phyloP scores from a whole-genome alignment of 2,329 filamentous ascomycete genomes.

The Cladosporium sp. region DNA sequence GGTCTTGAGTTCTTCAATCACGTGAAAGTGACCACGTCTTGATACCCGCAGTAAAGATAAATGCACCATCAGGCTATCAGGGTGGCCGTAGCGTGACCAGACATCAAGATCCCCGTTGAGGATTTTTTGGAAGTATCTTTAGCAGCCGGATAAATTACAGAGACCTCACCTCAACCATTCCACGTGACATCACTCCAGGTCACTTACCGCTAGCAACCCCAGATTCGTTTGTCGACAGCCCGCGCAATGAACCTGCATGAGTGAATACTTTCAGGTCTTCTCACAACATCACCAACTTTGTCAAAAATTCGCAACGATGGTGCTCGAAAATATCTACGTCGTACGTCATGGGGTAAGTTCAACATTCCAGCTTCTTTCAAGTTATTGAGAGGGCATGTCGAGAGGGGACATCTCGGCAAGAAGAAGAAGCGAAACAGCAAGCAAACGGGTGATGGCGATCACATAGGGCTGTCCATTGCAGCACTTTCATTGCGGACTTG shows the following conservation, averaged over 20 bases:
- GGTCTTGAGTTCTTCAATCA: no score
- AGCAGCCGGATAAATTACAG: neutral
- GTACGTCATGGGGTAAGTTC: conserved; percentile 48
- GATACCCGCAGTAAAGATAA: no score
- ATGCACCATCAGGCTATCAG: no score
- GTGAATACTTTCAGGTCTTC: neutral
- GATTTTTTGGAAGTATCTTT: neutral
- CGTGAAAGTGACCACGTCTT: no score
- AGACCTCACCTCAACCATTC: conserved; percentile 6
- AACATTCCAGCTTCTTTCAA: neutral
- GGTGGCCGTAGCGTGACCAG: neutral
- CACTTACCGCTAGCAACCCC: neutral
- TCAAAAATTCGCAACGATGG: conserved; percentile 26
- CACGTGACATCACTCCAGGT: conserved; percentile 10
- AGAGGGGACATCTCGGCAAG: conserved; percentile 1
- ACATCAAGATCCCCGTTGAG: neutral
- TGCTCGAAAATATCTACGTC: conserved; percentile 47
- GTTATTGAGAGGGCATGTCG: neutral
- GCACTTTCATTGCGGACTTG: no score
- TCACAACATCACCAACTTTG: neutral
- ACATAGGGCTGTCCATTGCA: neutral
- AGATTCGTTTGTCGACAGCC: conserved; percentile 1
- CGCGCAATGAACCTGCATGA: conserved; percentile 2
- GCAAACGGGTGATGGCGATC: neutral
- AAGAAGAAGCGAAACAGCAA: neutral